phyloP scores from a whole-genome alignment of 2,329 filamentous ascomycete genomes.

The Escovopsis sp. region DNA sequence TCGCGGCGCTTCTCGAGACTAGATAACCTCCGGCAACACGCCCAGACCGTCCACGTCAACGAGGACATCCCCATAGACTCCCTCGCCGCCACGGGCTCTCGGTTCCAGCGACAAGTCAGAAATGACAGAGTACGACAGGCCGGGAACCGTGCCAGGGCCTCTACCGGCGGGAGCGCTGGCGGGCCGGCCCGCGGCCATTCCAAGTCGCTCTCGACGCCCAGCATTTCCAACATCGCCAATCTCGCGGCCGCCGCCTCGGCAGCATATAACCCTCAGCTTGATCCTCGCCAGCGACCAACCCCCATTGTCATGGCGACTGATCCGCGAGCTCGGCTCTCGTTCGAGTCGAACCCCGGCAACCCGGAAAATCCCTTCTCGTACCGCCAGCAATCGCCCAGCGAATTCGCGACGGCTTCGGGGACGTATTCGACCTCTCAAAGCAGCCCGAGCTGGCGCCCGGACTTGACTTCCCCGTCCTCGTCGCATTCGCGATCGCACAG shows the following conservation, averaged over 20 bases:
- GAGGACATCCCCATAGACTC: constrained; percentile 93
- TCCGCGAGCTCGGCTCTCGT: constrained; percentile 46
- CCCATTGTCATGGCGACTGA: constrained; percentile 73
- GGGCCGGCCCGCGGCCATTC: constrained; percentile 65
- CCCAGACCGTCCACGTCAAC: constrained; percentile 93
- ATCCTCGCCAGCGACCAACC: constrained; percentile 58
- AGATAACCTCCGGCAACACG: constrained; percentile 91
- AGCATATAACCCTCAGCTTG: constrained; percentile 49
- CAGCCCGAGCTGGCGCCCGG: constrained; percentile 60
- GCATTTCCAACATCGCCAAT: constrained; percentile 62
- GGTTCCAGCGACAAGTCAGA: constrained; percentile 83
- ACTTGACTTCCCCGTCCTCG: constrained; percentile 57
- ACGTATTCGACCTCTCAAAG: constrained; percentile 64
- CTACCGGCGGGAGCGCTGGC: constrained; percentile 59
- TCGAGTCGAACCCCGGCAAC: constrained; percentile 54
- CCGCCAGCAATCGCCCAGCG: constrained; percentile 52
- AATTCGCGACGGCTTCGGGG: constrained; percentile 71
- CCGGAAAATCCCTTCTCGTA: constrained; percentile 50
- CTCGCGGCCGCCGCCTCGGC: too few relatives aligned
- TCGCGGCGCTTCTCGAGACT: constrained; percentile 82
- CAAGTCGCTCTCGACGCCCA: constrained; percentile 75
- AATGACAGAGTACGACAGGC: constrained; percentile 71
- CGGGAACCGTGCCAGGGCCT: constrained; percentile 57
- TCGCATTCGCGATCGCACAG: constrained; percentile 55
- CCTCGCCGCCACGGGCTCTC: constrained; percentile 77